Evolutionary conservation across 2,329 filamentous ascomycete genomes (phyloP).

Genomic region (Neonectria hederae): DNA sequence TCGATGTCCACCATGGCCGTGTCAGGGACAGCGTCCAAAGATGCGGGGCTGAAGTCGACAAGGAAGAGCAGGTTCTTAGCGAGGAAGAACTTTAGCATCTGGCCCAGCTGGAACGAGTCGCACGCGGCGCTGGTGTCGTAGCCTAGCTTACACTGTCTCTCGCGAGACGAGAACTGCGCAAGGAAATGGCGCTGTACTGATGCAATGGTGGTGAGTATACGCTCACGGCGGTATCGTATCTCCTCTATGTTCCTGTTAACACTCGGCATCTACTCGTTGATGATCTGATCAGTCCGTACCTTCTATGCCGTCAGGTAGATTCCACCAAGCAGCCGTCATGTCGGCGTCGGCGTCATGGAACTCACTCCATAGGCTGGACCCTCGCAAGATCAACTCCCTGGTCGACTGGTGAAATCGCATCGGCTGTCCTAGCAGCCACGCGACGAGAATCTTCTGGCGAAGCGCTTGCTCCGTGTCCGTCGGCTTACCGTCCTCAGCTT

Average conservation of each 20-base stretch:
- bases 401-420: constrained; percentile 69
- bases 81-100: constrained; percentile 77
- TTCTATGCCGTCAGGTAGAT: constrained; percentile 75
- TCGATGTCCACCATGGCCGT: constrained; percentile 69
- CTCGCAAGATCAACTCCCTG: constrained; percentile 71
- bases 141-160: constrained; percentile 74
- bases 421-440: constrained; percentile 71
- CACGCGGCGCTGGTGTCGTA: constrained; percentile 78
- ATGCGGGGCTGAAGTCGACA: constrained; percentile 62
- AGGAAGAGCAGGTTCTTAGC: constrained; percentile 69
- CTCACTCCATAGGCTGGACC: constrained; percentile 67
- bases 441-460: constrained; percentile 75
- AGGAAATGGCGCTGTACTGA: constrained; percentile 77
- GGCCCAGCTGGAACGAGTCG: constrained; percentile 81
- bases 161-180: constrained; percentile 72
- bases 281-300: constrained; percentile 50
- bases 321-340: constrained; percentile 71
- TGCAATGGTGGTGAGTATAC: constrained; percentile 73
- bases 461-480: constrained; percentile 69
- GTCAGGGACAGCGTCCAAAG: constrained; percentile 56
- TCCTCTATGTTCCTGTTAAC: constrained; percentile 60
- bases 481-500: constrained; percentile 49
- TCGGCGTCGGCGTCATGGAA: constrained; percentile 48
- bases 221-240: constrained; percentile 71
- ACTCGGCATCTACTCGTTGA: neutral